These are phyloP conservation scores for Venustampulla echinocandica DNA, from an alignment of 495 filamentous ascomycete genomes.

Conservation along the genomic window DNA sequence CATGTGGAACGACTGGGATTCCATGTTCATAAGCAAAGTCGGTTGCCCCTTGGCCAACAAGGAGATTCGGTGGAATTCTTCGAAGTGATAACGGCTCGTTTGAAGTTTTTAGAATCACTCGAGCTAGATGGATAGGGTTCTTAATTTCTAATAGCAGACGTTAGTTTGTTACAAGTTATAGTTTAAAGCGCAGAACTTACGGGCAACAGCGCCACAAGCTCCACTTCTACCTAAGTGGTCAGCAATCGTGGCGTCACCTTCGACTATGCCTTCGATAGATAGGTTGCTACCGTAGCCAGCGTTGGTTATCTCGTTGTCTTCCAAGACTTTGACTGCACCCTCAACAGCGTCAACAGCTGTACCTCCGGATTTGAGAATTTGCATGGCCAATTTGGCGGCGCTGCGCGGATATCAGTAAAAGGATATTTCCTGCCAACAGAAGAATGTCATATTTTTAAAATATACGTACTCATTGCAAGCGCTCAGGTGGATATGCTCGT, in stretches of 20 bases:
- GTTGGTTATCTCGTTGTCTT: constrained; percentile 93
- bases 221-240: constrained; percentile 88
- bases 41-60: constrained; percentile 75
- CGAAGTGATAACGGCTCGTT: constrained; percentile 64
- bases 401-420: constrained; percentile 37
- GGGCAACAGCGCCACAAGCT: constrained; percentile 78
- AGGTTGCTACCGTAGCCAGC: constrained; percentile 93
- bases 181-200: constrained; percentile 45
- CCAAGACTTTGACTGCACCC: constrained; percentile 74
- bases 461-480: constrained; percentile 76
- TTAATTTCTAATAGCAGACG: constrained; percentile 59
- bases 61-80: constrained; percentile 85
- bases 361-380: constrained; percentile 64
- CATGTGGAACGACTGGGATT: constrained; percentile 57
- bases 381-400: constrained; percentile 72
- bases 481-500: constrained; percentile 73
- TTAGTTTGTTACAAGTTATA: background rate
- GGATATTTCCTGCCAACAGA: background rate
- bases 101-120: constrained; percentile 68
- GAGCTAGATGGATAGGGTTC: constrained; percentile 85
- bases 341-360: constrained; percentile 87
- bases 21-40: constrained; percentile 75
- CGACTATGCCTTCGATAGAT: constrained; percentile 80
- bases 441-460: background rate
- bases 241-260: constrained; percentile 88